These are phyloP conservation scores for Prunus yedoensis DNA, from an alignment of 331 rosid species.

Conservation along the genomic window DNA sequence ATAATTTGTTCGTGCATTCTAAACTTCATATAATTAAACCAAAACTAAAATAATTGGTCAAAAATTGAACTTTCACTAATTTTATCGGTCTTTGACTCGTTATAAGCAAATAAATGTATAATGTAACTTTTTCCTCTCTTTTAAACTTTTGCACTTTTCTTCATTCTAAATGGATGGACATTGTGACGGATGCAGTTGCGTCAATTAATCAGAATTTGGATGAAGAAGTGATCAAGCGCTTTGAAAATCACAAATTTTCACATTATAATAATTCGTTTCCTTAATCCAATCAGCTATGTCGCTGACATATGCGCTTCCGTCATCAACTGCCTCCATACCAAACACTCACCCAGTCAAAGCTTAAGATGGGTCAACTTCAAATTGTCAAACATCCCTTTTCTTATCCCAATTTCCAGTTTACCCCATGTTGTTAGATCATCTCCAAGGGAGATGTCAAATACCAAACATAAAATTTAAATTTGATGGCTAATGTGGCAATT, in stretches of 20 bases:
- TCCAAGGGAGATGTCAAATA: too few relatives aligned
- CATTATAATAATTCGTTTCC: too few relatives aligned
- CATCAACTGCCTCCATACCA: not conserved
- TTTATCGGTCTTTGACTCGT: not conserved
- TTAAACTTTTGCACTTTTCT: too few relatives aligned
- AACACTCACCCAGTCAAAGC: not conserved
- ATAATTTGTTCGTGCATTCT: too few relatives aligned
- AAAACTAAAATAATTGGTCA: not conserved
- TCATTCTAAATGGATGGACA: too few relatives aligned
- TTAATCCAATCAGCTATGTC: not conserved
- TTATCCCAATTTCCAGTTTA: not conserved
- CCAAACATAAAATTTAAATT: too few relatives aligned
- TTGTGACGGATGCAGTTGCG: too few relatives aligned
- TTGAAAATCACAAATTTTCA: too few relatives aligned
- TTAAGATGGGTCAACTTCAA: not conserved
- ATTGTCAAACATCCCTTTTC: not conserved
- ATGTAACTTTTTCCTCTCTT: not conserved
- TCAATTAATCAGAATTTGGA: too few relatives aligned
- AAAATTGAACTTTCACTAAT: not conserved
- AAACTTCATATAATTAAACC: not conserved
- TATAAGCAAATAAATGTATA: not conserved
- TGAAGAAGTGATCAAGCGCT: too few relatives aligned
- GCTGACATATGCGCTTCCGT: conserved; percentile 34
- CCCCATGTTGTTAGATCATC: not conserved
- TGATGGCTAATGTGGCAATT: too few relatives aligned